Evolutionary conservation across 1,284 basidiomycete species (phyloP).

Genomic region (Coniferiporia weirii): DNA sequence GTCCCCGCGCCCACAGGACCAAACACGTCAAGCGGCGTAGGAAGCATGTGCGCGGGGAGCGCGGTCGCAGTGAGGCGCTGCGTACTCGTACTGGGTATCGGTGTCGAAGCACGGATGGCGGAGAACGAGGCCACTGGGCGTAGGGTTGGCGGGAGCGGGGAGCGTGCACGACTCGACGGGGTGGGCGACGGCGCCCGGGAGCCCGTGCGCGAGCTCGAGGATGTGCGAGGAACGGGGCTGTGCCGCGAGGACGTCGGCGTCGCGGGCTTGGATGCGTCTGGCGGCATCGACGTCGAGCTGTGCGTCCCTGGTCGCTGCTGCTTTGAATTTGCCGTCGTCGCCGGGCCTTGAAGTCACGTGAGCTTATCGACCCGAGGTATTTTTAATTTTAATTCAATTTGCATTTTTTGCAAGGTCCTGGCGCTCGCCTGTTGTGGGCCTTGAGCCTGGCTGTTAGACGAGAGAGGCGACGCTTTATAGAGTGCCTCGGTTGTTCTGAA

Average conservation of each 20-base stretch:
- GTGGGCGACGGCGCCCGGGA: not conserved
- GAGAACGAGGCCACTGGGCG: conserved; percentile 6
- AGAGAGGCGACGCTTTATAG: no score
- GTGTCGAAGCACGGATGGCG: not conserved
- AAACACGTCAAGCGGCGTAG: conserved; percentile 36
- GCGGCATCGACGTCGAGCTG: not conserved
- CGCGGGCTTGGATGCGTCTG: not conserved
- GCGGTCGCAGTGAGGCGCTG: conserved; percentile 11
- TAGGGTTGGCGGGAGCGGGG: conserved; percentile 6
- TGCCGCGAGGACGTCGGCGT: not conserved
- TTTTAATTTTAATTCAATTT: no score
- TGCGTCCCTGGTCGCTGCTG: not conserved
- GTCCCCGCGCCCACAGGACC: conserved; percentile 51
- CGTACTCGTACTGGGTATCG: not conserved
- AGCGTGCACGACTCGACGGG: no score
- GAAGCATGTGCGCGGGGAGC: not conserved
- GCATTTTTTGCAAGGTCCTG: no score
- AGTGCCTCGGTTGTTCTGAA: no score
- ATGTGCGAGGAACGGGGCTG: not conserved
- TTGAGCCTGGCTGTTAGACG: no score
- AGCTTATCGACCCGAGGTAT: no score
- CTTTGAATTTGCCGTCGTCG: no score
- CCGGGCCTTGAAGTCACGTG: no score
- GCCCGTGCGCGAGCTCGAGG: not conserved
- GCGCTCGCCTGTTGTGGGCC: no score